A percentile compares a stretch with the other conserved stretches of the same genome.
Conservation (phyloP, 495 filamentous ascomycete genomes). For the Pseudomonodictys pantanalensis region DNA sequence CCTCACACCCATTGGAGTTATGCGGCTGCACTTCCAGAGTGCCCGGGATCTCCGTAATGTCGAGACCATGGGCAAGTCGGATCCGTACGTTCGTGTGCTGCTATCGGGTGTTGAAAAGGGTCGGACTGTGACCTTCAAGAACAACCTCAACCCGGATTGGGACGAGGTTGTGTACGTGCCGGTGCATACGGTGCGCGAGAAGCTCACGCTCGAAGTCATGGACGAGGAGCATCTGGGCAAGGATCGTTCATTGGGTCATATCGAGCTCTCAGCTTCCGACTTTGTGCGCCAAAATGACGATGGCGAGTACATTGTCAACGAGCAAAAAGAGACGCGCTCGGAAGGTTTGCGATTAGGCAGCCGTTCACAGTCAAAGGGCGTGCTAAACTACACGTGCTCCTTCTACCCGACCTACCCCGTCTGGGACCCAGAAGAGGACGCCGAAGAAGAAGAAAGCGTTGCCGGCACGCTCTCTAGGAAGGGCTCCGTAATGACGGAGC, state of each 20-base stretch:
- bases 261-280: conserved; percentile 72
- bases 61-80: conserved; percentile 93
- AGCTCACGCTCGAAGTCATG: conserved; percentile 88
- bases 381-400: conserved; percentile 75
- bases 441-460: conserved; percentile 42
- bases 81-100: conserved; percentile 86
- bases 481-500: conserved; percentile 26
- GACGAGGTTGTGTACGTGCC: conserved; percentile 95
- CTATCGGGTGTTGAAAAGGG: conserved; percentile 86
- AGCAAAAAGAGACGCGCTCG: conserved; percentile 61
- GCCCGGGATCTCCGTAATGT: conserved; percentile 83
- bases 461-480: conserved; percentile 8
- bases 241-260: conserved; percentile 77
- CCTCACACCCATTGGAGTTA: conserved; percentile 85
- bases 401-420: conserved; percentile 90
- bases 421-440: conserved; percentile 90
- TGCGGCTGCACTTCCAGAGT: conserved; percentile 87
- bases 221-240: conserved; percentile 85
- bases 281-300: conserved; percentile 74
- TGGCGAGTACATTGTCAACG: conserved; percentile 79
- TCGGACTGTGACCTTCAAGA: conserved; percentile 91
- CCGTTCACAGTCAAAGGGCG: conserved; percentile 70
- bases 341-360: conserved; percentile 64
- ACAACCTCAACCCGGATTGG: conserved; percentile 93
- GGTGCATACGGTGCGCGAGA: conserved; percentile 81